Base-by-base conservation (phyloP, 768 basidiomycete species). In the Amanita molliuscula region DNA sequence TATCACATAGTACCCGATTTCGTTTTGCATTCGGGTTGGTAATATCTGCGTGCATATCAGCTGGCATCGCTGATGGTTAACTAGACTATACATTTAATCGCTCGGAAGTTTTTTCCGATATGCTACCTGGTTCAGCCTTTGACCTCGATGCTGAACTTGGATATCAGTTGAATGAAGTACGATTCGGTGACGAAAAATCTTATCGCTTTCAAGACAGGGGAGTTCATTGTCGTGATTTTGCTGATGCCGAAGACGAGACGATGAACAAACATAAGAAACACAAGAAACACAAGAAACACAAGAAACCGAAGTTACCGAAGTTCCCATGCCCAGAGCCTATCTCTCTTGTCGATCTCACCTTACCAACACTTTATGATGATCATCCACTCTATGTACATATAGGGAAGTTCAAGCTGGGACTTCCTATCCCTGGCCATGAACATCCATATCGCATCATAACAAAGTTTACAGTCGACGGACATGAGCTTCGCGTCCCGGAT, bases 1-100 rank as follows among this genome's bases (percentile, higher is more conserved):
- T 83, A 73, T 62, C 81, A 84, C 61, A 67, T 77, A 50, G 70
- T 77, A 5, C 78, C 78, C 0, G 62, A 69, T 8, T 52, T 66
- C 13, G 63, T 78, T 20, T 62, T 81, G n/a, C 67, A 77, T 55
- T 73, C 74, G 4, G 74, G 81, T 70, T 47, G 65, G 67, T 57
- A 4, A 4, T 28, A 4, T 15, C 29, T 35, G 13, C 15, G 46
- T 28, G 42, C 43, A 26, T 35, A 13, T 48, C 44, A 7, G 5
- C 23, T 16, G 11, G 21, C 40, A 40, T 15, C 23, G 8, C 33
- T 35, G 20, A 29, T 36, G 11, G 44, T 40, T 4, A 26, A 16
- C 8, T 16, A 48, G 50, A 34, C 21, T 51, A 20, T 57, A 50
- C 23, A 21, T 41, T 34, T 33, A 53, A 40, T 38, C 48, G 42